phyloP scores from a whole-genome alignment of 2,329 filamentous ascomycete genomes.

The Sporothrix brasiliensis region DNA sequence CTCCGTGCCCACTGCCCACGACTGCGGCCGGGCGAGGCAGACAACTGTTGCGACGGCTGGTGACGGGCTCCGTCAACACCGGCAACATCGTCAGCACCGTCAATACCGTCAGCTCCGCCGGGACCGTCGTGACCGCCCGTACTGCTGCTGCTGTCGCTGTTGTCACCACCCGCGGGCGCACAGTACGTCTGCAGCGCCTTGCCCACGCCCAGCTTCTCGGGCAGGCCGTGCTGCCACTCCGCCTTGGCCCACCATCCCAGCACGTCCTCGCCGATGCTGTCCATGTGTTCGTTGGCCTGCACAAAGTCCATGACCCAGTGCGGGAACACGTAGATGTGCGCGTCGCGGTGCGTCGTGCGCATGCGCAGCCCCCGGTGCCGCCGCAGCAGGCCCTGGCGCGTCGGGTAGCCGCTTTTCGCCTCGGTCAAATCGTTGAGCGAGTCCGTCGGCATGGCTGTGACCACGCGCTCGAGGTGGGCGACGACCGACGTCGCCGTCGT shows the following conservation, averaged over 20 bases:
- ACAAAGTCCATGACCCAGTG: slow-evolving; percentile 88
- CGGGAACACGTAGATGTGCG: slow-evolving; percentile 93
- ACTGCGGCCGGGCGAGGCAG: slow-evolving; percentile 5
- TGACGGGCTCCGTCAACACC: slow-evolving; percentile 31
- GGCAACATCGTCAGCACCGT: slow-evolving; percentile 38
- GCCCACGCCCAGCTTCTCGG: slow-evolving; percentile 73
- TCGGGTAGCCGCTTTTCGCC: slow-evolving; percentile 69
- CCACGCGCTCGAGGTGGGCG: slow-evolving; percentile 71
- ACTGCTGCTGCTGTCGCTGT: slow-evolving; percentile 37
- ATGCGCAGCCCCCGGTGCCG: slow-evolving; percentile 77
- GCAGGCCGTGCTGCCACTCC: slow-evolving; percentile 81
- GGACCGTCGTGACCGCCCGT: slow-evolving; percentile 38
- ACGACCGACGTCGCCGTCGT: slow-evolving; percentile 56
- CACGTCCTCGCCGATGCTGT: slow-evolving; percentile 88
- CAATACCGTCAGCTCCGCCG: background rate
- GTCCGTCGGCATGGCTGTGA: slow-evolving; percentile 86
- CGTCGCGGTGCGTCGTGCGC: slow-evolving; percentile 82
- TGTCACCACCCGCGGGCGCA: slow-evolving; percentile 39
- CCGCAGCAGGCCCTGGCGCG: slow-evolving; percentile 75
- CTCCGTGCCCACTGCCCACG: slow-evolving; percentile 17
- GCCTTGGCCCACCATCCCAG: slow-evolving; percentile 96
- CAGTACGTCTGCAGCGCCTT: slow-evolving; percentile 56
- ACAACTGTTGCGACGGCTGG: too few species aligned
- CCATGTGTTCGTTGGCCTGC: slow-evolving; percentile 74
- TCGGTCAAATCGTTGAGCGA: slow-evolving; percentile 83